Conservation (phyloP, 495 filamentous ascomycete genomes). For the Lophiostoma macrostomum region DNA sequence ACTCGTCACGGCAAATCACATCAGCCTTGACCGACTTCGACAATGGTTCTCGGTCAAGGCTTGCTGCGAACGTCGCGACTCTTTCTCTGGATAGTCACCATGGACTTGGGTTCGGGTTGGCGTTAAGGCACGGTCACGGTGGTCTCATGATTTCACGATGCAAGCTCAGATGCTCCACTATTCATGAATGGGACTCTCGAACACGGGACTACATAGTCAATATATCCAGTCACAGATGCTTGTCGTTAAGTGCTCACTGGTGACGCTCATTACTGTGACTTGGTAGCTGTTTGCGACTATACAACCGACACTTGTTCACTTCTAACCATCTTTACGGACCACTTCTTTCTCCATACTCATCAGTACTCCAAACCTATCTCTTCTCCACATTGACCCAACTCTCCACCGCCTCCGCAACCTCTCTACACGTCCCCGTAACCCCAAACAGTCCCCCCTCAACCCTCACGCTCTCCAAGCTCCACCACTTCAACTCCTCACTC, state of each 20-base stretch:
- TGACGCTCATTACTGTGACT: too few relatives aligned
- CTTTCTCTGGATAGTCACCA: constrained; percentile 7
- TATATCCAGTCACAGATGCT: neutral
- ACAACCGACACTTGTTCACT: too few relatives aligned
- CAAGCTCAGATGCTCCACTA: neutral
- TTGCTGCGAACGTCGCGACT: constrained; percentile 1
- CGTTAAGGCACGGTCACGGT: constrained; percentile 6
- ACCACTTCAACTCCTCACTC: constrained; percentile 49
- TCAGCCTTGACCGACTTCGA: neutral
- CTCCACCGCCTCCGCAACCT: constrained; percentile 49
- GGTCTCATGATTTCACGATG: constrained; percentile 22
- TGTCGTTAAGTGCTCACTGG: neutral
- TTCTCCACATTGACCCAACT: constrained; percentile 4
- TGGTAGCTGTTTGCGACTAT: too few relatives aligned
- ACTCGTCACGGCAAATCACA: constrained; percentile 4
- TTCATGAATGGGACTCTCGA: neutral
- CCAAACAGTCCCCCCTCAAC: constrained; percentile 63
- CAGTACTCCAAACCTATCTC: neutral
- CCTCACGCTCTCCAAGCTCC: constrained; percentile 52
- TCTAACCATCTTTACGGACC: too few relatives aligned
- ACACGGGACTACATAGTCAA: constrained; percentile 14
- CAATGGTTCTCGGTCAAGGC: constrained; percentile 7
- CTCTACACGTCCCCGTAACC: constrained; percentile 47
- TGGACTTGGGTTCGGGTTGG: constrained; percentile 11
- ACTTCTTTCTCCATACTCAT: too few relatives aligned